These are phyloP conservation scores for Microdochium trichocladiopsis DNA, from an alignment of 2,329 filamentous ascomycete species.

Conservation along the genomic window DNA sequence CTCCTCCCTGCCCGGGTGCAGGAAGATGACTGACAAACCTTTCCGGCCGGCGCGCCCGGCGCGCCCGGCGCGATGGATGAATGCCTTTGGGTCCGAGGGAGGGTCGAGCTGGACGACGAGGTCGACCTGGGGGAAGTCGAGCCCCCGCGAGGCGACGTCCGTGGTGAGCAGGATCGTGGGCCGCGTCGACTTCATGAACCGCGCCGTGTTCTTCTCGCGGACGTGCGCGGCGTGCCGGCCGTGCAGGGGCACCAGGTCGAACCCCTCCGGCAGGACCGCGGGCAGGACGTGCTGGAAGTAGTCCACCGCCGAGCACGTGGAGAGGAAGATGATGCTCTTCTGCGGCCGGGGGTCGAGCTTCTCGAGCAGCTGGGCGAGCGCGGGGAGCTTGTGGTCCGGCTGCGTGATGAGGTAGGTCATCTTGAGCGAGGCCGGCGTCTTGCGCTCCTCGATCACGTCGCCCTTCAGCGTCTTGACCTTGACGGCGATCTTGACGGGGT, in stretches of 20 bases:
- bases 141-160: conserved; percentile 81
- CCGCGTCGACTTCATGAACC: conserved; percentile 67
- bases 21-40: conserved; percentile 77
- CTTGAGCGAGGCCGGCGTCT: conserved; percentile 85
- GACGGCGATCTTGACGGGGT: conserved; percentile 91
- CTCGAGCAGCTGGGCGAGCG: conserved; percentile 62
- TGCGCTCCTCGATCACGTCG: conserved; percentile 65
- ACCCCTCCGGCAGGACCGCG: conserved; percentile 58
- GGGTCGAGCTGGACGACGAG: conserved; percentile 83
- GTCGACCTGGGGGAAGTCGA: conserved; percentile 89
- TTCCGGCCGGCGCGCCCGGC: conserved; percentile 83
- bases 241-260: conserved; percentile 73
- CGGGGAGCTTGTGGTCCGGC: conserved; percentile 73
- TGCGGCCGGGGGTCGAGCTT: conserved; percentile 67
- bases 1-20: conserved; percentile 79
- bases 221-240: conserved; percentile 88
- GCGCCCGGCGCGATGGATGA: conserved; percentile 87
- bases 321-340: conserved; percentile 85
- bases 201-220: conserved; percentile 78
- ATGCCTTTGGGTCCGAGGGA: conserved; percentile 83
- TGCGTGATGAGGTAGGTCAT: conserved; percentile 77
- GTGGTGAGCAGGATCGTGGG: conserved; percentile 85
- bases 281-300: conserved; percentile 84
- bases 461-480: conserved; percentile 75
- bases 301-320: conserved; percentile 89